Base-by-base conservation (phyloP, 306 rosid species). In the Betula pendula region DNA sequence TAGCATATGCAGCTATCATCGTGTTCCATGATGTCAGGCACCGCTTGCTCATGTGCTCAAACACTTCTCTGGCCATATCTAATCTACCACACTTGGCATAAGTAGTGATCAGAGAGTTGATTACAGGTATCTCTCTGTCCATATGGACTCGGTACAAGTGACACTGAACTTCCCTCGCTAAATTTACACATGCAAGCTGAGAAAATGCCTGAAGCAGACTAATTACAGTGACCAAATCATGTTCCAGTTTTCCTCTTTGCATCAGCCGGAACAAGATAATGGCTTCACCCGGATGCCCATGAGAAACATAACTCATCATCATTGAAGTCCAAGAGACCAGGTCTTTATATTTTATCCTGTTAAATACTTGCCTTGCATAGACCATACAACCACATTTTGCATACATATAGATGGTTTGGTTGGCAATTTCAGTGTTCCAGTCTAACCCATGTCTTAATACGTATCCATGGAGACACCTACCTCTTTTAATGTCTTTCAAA, bases 1-100 rank as follows among this genome's bases (percentile, higher is more conserved):
- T 87, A 20, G 84, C 91, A 78, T 76, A 85, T 53, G 88, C 91
- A 25, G 70, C 82, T 73, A 85, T 69, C 84, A 87, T 87, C 43
- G 87, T 86, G 80, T 87, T 87, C 91, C 91, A 87, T 62, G 91
- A 82, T 49, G 87, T 82, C 24, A 73, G 82, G 80, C 81, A 82
- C 74, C 56, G 75, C 56, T 82, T 78, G 5, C 50, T 72, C 81
- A 77, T 79, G 77, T 75, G 84, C 73, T 80, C 81, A 82, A 85
- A 87, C 19, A 84, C 59, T 67, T 71, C 70, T 49, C 75, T 75
- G 83, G 91, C 82, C 72, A 66, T 68, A 16, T 71, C 65, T 67
- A 84, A 44, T 60, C 79, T 78, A 44, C 91, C 91, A 58, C 76
- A 85, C 81, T 85, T 87, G 48, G 89, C 84, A 80, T 85, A 87